phyloP scores from a whole-genome alignment of 73 alveolate genomes.

The Paramecium biaurelia region DNA sequence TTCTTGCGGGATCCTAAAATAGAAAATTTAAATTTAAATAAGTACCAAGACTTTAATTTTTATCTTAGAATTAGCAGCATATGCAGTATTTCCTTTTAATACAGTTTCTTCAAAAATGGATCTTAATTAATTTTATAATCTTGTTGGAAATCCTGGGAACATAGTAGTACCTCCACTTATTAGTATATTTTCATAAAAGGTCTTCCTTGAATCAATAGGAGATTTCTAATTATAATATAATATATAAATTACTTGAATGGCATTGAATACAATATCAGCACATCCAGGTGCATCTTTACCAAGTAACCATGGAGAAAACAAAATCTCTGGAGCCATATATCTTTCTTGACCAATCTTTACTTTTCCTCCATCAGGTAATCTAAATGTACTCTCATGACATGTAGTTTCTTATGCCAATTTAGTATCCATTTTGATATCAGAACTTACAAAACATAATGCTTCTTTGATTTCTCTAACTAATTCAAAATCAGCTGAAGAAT shows the following conservation, averaged over 20 bases:
- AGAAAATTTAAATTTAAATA: neutral
- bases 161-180: constrained; percentile 96
- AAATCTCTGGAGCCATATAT: constrained; percentile 94
- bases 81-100: constrained; percentile 71
- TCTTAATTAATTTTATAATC: constrained; percentile 85
- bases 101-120: constrained; percentile 71
- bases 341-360: constrained; percentile 90
- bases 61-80: neutral
- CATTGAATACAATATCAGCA: constrained; percentile 81
- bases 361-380: constrained; percentile 90
- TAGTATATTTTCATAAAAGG: constrained; percentile 65
- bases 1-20: constrained; percentile 85
- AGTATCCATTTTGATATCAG: constrained; percentile 87
- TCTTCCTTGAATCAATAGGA: constrained; percentile 82
- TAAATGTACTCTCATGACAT: constrained; percentile 81
- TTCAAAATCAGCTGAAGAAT: constrained; percentile 96
- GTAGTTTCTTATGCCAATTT: constrained; percentile 91
- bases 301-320: constrained; percentile 84
- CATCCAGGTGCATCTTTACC: constrained; percentile 89
- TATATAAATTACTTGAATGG: constrained; percentile 63
- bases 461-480: constrained; percentile 96
- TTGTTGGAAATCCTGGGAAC: constrained; percentile 96
- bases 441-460: constrained; percentile 87
- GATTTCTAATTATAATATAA: constrained; percentile 63
- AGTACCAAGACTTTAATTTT: constrained; percentile 57